Evolutionary conservation across 2,329 filamentous ascomycete species (phyloP), one percentile per base, ranked within the genome.

Genomic region (Alternaria burnsii): DNA sequence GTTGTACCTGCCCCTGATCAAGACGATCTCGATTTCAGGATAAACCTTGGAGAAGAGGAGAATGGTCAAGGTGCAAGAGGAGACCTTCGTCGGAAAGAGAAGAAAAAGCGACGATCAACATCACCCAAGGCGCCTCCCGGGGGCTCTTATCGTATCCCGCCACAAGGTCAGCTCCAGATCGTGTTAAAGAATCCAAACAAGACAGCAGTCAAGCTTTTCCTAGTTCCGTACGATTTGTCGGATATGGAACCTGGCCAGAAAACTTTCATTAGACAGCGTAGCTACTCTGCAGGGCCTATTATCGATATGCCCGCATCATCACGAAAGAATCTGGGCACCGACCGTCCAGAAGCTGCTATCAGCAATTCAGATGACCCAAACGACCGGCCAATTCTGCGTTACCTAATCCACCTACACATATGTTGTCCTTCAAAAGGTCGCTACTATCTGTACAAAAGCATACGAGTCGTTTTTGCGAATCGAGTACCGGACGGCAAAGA

Each of bases 131-230:
- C 90, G 16, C 92, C 93, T 0, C 91, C 92, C 0, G 93, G 93
- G 8, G 94, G 95, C 36, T 92, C 91, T 73, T 99, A 98, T 77
- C 90, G 95, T 43, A 97, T 99, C 54, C 95, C 95, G 0, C 90
- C 95, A 73, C 91, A 94, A 77, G 95, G 95, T 0, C 95, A 98
- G 78, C 83, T 99, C 14, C 95, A 99, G 72, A 97, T 99, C 65
- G 90, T 99, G 63, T 92, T 99, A 76, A 98, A 98, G 77, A 99
- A 98, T 71, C 94, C 94, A 16, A 97, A 98, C 81, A 98, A 98
- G 76, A 98, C 95, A 4, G 95, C 95, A 1, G 94, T 98, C 55
- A 98, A 99, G 78, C 83, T 99, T 0, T 98, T 98, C 70, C 84
- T 98, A 24, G 88, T 99, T 3, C 95, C 94, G 0, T 99, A 98